Conservation (phyloP, 176 grass and related monocot genomes). For the Aegilops speltoides region DNA sequence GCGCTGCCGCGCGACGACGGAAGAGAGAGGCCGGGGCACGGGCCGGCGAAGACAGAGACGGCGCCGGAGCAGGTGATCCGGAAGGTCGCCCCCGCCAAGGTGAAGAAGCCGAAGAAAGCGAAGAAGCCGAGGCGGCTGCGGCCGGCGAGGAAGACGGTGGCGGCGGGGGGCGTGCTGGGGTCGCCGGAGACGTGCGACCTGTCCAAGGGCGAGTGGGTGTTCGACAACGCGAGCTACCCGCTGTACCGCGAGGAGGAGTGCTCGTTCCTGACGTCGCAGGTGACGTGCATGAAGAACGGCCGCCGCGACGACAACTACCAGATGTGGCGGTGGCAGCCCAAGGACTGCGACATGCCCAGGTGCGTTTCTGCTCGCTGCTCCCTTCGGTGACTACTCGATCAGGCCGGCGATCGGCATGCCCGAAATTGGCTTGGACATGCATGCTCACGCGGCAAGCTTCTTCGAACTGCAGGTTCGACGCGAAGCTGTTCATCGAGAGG, state of each 20-base stretch:
- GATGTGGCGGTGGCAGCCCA: conserved; percentile 90
- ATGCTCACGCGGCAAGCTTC: not conserved
- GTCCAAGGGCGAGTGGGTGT: conserved; percentile 72
- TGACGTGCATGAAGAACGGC: conserved; percentile 92
- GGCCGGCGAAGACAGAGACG: not conserved
- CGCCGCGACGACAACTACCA: conserved; percentile 85
- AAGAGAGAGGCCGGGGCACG: not conserved
- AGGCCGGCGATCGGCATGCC: not conserved
- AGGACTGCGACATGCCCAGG: conserved; percentile 69
- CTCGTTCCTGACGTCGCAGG: conserved; percentile 74
- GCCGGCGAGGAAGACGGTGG: conserved; percentile 42
- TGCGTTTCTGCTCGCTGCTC: not conserved
- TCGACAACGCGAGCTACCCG: conserved; percentile 70
- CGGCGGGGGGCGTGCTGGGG: conserved; percentile 22
- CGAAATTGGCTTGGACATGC: not conserved
- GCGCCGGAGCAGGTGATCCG: not conserved
- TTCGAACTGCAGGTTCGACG: conserved; percentile 52
- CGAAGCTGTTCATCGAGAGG: conserved; percentile 70
- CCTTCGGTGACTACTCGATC: not conserved
- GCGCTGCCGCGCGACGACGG: not conserved
- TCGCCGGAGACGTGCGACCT: conserved; percentile 70
- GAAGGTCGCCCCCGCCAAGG: not conserved
- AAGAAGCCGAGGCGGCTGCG: conserved; percentile 17
- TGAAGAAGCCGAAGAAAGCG: not conserved
- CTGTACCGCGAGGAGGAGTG: conserved; percentile 77